These are phyloP conservation scores for Arabidopsis hybrid DNA, from an alignment of 441 rosid genomes.

Conservation along the genomic window DNA sequence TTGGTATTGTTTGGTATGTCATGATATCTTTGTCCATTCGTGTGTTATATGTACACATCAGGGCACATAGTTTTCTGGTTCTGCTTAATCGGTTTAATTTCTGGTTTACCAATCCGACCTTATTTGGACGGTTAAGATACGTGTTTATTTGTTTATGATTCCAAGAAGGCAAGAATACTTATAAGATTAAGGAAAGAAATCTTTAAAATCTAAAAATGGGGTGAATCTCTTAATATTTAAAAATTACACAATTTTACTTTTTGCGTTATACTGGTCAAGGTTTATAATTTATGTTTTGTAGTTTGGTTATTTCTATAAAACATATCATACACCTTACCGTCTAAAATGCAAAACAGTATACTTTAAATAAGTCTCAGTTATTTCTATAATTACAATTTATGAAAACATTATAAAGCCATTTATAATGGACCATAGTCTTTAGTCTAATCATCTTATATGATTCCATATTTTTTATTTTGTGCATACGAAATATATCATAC, in stretches of 20 bases:
- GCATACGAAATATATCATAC: background rate
- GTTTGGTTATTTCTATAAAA: background rate
- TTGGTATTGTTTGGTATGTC: conserved; percentile 27
- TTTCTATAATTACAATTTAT: too few species aligned
- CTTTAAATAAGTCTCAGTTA: background rate
- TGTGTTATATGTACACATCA: conserved; percentile 12
- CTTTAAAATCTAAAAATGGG: background rate
- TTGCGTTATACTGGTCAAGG: background rate
- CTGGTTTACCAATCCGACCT: conserved; percentile 1
- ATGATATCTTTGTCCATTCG: conserved; percentile 15
- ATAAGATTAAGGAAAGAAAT: background rate
- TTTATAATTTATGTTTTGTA: background rate
- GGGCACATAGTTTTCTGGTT: background rate
- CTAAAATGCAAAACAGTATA: background rate
- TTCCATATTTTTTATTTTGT: background rate
- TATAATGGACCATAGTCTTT: too few species aligned
- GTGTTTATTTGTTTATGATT: background rate
- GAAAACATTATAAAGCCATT: too few species aligned
- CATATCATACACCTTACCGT: background rate
- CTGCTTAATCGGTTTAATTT: background rate
- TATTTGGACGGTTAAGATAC: background rate
- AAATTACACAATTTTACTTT: background rate
- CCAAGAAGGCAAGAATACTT: background rate
- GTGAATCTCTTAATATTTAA: background rate
- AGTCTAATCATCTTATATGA: too few species aligned